Evolutionary conservation across 1,284 basidiomycete species (phyloP), one percentile per base, ranked within the genome.

Genomic region (Coniferiporia sulphurascens): DNA sequence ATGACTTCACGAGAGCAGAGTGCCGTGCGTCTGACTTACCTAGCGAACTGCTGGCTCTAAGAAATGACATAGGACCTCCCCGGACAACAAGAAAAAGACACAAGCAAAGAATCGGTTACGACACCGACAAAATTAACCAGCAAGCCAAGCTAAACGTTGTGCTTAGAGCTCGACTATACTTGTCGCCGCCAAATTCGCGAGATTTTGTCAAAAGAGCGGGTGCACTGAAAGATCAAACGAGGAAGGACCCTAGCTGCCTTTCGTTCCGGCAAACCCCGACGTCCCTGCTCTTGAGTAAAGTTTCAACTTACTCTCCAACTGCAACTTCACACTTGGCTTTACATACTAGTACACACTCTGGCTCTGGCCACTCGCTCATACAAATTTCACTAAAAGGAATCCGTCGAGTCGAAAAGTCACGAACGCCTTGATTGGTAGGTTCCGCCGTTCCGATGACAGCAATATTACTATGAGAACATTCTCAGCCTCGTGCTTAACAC

Each of bases 21-120:
- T 41, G 7, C 27, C 27, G 27, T 5, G 5, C 27, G 38, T 12
- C 38, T 3, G n/a, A 15, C 54, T 27, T 41, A 60, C 59, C 55
- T 50, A 60, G 43, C 12, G 59, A 60, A 32, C 9, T 51, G 49
- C 59, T 36, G 21, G 49, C 53, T 48, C 48, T 49, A 48, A 60
- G 48, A 36, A 60, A 45, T 22, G 59, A 60, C 59, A 60, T 60
- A 34, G 15, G n/a, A 49, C 32, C 19, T 36, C 13, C 22, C n/a
- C 41, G 41, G 41, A 3, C 27, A 27, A 27, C 27, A 5, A 21
- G 13, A 36, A 35, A 32, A 10, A 6, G 48, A 27, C 9, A 36
- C 7, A 45, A 27, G 35, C 3, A 45, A 44, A 17, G 44, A 45
- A n/a, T 1, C 21, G 19, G 9, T 32, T 52, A 7, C 17, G 13